Percentiles rank a stretch among this genome's conserved stretches.
These are phyloP conservation scores for Talaromyces albobiverticillius DNA, from an alignment of 2,329 filamentous ascomycete species.

Conservation along the genomic window DNA sequence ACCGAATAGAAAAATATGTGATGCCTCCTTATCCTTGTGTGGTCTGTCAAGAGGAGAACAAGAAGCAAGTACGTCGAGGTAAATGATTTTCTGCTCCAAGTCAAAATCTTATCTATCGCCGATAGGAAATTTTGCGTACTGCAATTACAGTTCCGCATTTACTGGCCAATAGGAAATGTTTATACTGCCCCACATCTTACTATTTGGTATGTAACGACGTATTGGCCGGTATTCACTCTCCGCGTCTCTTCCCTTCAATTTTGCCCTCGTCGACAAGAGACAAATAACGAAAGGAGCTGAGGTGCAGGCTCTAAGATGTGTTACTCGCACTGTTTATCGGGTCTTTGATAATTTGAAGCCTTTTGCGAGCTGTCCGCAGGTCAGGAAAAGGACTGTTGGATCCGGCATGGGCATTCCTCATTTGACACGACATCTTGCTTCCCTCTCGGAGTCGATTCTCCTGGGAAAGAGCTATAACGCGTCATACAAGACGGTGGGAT, in stretches of 20 bases:
- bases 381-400: not conserved
- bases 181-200: not conserved
- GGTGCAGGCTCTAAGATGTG: not conserved
- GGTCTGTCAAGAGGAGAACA: not conserved
- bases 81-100: no score
- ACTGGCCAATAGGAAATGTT: not conserved
- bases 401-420: constrained; percentile 34
- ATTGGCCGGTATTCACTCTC: not conserved
- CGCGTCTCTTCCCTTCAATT: not conserved
- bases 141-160: constrained; percentile 1
- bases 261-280: not conserved
- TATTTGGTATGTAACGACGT: not conserved
- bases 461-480: constrained; percentile 17
- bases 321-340: not conserved
- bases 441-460: constrained; percentile 26
- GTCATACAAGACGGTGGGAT: constrained; percentile 9
- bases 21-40: no score
- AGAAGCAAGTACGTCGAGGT: no score
- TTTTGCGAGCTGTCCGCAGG: not conserved
- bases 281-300: no score
- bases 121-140: not conserved
- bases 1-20: not conserved
- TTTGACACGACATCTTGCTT: constrained; percentile 30
- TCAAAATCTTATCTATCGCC: not conserved
- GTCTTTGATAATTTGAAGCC: not conserved